Conservation (phyloP, 345 rosid genomes). For the Gossypium stocksii region DNA sequence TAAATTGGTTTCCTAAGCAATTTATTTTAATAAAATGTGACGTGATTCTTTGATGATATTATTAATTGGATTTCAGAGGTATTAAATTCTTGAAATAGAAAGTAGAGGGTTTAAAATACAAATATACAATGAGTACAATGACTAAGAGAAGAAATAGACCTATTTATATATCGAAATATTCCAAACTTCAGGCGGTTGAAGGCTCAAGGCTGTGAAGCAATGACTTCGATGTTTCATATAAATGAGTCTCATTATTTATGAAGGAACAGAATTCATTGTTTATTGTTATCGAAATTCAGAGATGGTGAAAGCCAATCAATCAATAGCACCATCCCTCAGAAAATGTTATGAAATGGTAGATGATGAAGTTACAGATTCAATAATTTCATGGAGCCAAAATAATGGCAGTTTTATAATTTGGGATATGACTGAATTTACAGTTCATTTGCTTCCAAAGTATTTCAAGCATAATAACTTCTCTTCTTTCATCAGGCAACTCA, state of each 20-base stretch:
- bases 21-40: no score
- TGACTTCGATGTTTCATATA: neutral
- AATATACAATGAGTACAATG: no score
- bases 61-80: no score
- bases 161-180: neutral
- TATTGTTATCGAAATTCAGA: neutral
- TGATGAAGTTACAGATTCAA: constrained; percentile 50
- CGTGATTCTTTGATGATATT: no score
- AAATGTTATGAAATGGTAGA: constrained; percentile 93
- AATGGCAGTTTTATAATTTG: constrained; percentile 54
- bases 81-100: no score
- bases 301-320: constrained; percentile 54
- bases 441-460: constrained; percentile 62
- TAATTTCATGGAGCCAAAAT: constrained; percentile 57
- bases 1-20: no score
- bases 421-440: constrained; percentile 57
- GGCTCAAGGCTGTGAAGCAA: neutral
- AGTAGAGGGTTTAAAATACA: no score
- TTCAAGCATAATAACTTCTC: constrained; percentile 80
- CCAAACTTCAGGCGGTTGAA: neutral
- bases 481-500: constrained; percentile 85
- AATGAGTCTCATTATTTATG: neutral
- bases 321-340: constrained; percentile 65
- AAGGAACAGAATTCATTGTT: neutral
- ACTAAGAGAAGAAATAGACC: neutral